Percentiles rank a stretch among this genome's conserved stretches.
Evolutionary conservation across 2,329 filamentous ascomycete species (phyloP).

Genomic region (Aureobasidium sp.): DNA sequence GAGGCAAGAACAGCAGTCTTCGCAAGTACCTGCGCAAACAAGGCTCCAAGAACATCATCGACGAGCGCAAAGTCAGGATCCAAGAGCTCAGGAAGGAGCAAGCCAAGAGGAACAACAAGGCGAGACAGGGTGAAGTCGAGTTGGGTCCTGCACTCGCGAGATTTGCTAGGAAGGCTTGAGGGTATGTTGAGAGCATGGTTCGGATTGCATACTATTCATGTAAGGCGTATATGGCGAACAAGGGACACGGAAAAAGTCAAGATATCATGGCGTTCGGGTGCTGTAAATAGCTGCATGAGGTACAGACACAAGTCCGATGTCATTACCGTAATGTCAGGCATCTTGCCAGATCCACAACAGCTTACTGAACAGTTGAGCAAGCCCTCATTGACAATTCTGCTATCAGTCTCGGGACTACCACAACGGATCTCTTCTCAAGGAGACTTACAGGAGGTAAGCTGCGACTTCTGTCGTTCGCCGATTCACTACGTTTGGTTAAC

Average conservation of each 20-base stretch:
- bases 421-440: no score
- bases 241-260: neutral
- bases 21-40: slow-evolving; percentile 88
- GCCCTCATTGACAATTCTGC: no score
- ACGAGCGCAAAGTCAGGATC: slow-evolving; percentile 82
- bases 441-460: no score
- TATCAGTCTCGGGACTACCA: no score
- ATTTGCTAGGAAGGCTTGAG: slow-evolving; percentile 58
- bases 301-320: no score
- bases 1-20: slow-evolving; percentile 83
- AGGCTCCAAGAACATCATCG: slow-evolving; percentile 84
- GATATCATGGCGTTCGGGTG: neutral
- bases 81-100: slow-evolving; percentile 68
- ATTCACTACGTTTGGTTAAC: no score
- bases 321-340: no score
- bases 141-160: slow-evolving; percentile 78
- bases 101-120: slow-evolving; percentile 58
- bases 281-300: no score
- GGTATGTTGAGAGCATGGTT: neutral
- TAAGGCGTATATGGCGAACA: neutral
- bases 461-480: no score
- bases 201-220: neutral
- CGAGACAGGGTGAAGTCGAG: slow-evolving; percentile 62
- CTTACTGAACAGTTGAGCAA: no score
- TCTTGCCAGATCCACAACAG: no score